A percentile compares a stretch with the other conserved stretches of the same genome.
Evolutionary conservation across 148 eudicot genomes (phyloP).

Genomic region (Fagopyrum tataricum): DNA sequence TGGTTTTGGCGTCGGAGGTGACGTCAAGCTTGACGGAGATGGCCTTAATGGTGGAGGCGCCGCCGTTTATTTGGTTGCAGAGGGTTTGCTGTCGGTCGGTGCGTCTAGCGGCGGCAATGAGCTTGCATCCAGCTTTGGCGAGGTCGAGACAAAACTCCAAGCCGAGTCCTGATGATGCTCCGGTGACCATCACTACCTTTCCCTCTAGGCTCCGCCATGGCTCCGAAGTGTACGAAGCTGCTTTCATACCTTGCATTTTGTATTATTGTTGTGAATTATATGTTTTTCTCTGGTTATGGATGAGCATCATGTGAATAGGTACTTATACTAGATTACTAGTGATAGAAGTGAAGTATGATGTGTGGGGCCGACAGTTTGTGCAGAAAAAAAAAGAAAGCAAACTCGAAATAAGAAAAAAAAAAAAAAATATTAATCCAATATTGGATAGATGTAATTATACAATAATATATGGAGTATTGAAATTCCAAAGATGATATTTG

Average conservation of each 20-base stretch:
- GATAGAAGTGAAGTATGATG: too few species aligned
- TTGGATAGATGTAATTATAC: too few species aligned
- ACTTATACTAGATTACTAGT: too few species aligned
- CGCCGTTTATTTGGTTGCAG: conserved; percentile 40
- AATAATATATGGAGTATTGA: too few species aligned
- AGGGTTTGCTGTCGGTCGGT: conserved; percentile 40
- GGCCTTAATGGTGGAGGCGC: conserved; percentile 23
- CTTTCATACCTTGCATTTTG: background rate
- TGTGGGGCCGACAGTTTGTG: too few species aligned
- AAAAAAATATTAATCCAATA: too few species aligned
- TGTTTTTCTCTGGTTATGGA: too few species aligned
- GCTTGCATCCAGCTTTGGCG: conserved; percentile 44
- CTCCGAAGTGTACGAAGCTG: background rate
- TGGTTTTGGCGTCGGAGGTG: conserved; percentile 21
- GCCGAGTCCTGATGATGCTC: conserved; percentile 69
- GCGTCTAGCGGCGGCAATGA: conserved; percentile 19
- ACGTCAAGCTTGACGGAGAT: conserved; percentile 58
- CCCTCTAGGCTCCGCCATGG: conserved; percentile 14
- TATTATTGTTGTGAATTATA: too few species aligned
- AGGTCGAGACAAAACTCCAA: conserved; percentile 52
- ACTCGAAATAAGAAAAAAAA: too few species aligned
- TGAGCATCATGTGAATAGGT: too few species aligned
- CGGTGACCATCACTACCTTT: conserved; percentile 66
- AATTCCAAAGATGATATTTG: too few species aligned
- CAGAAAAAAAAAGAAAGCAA: too few species aligned